Evolutionary conservation across 805 yeast species (phyloP), one percentile per base, ranked within the genome.

Genomic region (Starmerella roubikii): DNA sequence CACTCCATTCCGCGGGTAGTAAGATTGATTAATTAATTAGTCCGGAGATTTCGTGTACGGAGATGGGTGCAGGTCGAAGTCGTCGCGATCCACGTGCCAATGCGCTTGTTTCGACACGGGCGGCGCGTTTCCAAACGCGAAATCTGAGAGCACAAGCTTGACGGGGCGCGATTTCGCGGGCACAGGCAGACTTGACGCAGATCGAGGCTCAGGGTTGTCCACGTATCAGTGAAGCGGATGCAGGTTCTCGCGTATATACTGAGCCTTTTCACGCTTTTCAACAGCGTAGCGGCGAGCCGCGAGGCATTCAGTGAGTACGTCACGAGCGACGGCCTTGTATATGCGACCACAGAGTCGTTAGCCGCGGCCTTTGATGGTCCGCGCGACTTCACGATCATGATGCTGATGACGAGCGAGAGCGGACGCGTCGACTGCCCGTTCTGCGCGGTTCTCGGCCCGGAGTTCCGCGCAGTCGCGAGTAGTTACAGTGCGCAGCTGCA

Each of bases 371-470:
- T 53, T 46, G 30, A 34, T 20, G 82, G 83, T 4, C 71, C 75
- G 18, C 68, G 88, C 52, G 84, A 83, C 51, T 74, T 72, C 57
- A 68, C 78, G 28, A 54, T 81, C n/a, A 66, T 80, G 11, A 52
- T 75, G 24, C 66, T 78, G 40, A 60, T 88, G 44, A 80, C 95
- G 0, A 84, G 96, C 2, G 70, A 77, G 9, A 68, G 76, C 35
- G 67, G 83, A 1, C 72, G 72, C 44, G 70, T 86, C 53, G 82
- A 81, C 11, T 91, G 98, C 62, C 63, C 64, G 1, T 64, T 81
- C 37, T 91, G 98, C 67, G 50, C 62, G 9, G 74, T 76, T 31
- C 69, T 80, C 50, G 73, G 68, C 20, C 93, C 95, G 2, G 71
- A 69, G 31, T 81, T 58, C 52, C 69, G 69, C 15, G 54, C 60